Percentiles rank a stretch among this genome's conserved stretches.
Conservation (phyloP, 371 early-diverging fungal species). For the Rhizopus sp. region DNA sequence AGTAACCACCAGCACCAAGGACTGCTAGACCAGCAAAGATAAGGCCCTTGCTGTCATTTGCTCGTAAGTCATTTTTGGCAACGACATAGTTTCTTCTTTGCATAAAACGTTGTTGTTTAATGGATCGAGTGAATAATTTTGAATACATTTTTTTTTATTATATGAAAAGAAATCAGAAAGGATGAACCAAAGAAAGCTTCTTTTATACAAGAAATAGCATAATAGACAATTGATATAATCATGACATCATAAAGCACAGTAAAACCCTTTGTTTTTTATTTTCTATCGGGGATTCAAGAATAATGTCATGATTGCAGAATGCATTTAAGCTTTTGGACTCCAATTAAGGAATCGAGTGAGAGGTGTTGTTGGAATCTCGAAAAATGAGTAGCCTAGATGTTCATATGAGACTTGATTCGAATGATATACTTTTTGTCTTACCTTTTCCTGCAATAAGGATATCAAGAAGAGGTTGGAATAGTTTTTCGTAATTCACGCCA, state of each 20-base stretch:
- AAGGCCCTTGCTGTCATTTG: constrained; percentile 1
- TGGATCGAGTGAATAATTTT: not conserved
- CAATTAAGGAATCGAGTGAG: constrained; percentile 44
- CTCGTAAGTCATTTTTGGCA: not conserved
- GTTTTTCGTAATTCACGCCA: constrained; percentile 26
- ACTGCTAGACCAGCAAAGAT: constrained; percentile 9
- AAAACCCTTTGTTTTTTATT: not conserved
- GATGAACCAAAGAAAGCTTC: not conserved
- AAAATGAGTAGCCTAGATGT: constrained; percentile 44
- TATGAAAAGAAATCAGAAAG: not conserved
- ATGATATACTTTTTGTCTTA: constrained; percentile 15
- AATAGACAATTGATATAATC: constrained; percentile 11
- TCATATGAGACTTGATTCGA: not conserved
- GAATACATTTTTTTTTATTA: constrained; percentile 6
- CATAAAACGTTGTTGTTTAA: not conserved
- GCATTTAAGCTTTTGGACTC: constrained; percentile 34
- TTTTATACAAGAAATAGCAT: constrained; percentile 3
- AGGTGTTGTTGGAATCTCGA: constrained; percentile 48
- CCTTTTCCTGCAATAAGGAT: constrained; percentile 45
- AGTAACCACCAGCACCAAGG: constrained; percentile 21
- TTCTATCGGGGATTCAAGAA: constrained; percentile 1
- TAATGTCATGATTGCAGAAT: constrained; percentile 4
- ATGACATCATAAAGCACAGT: constrained; percentile 22
- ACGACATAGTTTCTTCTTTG: constrained; percentile 2
- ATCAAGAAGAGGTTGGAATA: constrained; percentile 41